A percentile compares a stretch with the other conserved stretches of the same genome.
Conservation (phyloP, 495 filamentous ascomycete species). For the Evernia prunastri region DNA sequence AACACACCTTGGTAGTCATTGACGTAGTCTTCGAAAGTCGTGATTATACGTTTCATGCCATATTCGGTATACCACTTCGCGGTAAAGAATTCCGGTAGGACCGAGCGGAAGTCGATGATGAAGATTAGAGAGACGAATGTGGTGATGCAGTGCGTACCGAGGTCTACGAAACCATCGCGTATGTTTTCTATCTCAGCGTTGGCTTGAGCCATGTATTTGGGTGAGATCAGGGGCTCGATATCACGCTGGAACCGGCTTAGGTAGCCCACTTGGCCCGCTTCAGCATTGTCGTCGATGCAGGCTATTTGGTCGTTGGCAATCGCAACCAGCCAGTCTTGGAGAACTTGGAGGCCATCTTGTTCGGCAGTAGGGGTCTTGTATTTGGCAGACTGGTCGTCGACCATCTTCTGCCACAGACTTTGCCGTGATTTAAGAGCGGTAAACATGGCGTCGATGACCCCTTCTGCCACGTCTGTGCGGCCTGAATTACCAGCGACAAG, state of each 20-base stretch:
- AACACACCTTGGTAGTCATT: conserved; percentile 73
- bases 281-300: conserved; percentile 83
- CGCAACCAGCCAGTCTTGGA: conserved; percentile 94
- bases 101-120: conserved; percentile 70
- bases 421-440: conserved; percentile 74
- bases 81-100: conserved; percentile 87
- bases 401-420: conserved; percentile 73
- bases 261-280: conserved; percentile 64
- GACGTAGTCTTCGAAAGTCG: conserved; percentile 92
- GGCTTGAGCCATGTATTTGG: conserved; percentile 68
- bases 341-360: conserved; percentile 69
- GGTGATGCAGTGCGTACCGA: conserved; percentile 81
- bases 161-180: conserved; percentile 85
- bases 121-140: conserved; percentile 83
- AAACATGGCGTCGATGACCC: conserved; percentile 91
- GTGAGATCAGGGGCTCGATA: conserved; percentile 69
- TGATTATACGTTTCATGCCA: conserved; percentile 80
- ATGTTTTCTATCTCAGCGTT: conserved; percentile 65
- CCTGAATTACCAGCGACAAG: conserved; percentile 72
- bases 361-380: conserved; percentile 54
- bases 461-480: conserved; percentile 80
- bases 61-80: conserved; percentile 75
- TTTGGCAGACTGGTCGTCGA: conserved; percentile 76
- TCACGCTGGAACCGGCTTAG: conserved; percentile 74
- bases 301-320: conserved; percentile 98